Evolutionary conservation across 306 rosid species (phyloP), one percentile per base, ranked within the genome.

Genomic region (Alnus glutinosa): DNA sequence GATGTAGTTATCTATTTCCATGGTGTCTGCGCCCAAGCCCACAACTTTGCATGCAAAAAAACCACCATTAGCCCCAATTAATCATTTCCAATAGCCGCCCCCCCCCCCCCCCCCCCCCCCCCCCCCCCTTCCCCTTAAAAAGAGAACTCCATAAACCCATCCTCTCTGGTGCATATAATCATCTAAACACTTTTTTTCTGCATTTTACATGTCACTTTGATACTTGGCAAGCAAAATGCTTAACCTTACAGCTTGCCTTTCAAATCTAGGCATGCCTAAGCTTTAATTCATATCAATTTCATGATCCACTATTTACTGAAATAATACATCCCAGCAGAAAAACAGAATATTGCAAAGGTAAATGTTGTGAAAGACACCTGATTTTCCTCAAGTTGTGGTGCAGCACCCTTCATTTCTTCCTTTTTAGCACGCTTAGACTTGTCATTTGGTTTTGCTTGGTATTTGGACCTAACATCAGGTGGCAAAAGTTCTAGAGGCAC

Each of bases 401-500:
- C 84, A 48, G 81, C 59, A 79, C 88, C 89, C 86, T 89, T 95
- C 19, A 89, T 49, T 75, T 95, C 98, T 79, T 92, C 98, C 89
- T 91, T 95, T 73, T 85, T 95, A 75, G 92, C 85, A 63, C 97
- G 98, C 83, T 95, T 95, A 52, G 90, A 80, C 86, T 90, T 87
- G 71, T 95, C 98, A 77, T 74, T 92, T 79, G 90, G 90, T 83
- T 95, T 95, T 61, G 90, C 88, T 84, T 90, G 95, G 81, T 92
- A 95, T 82, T 95, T 92, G 49, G 94, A 66, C 23, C 97, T 96
- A 66, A 86, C 89, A 67, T 94, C 98, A 37, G 94, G 84, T 9
- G 97, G 89, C 90, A 94, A 77, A 79, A 94, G 97, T 81, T 94
- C 98, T 75, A 92, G 83, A 1, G 98, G 95, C 44, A 94, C 98